Base-by-base conservation (phyloP, 2,329 filamentous ascomycete species). In the Fusarium goolgardi region DNA sequence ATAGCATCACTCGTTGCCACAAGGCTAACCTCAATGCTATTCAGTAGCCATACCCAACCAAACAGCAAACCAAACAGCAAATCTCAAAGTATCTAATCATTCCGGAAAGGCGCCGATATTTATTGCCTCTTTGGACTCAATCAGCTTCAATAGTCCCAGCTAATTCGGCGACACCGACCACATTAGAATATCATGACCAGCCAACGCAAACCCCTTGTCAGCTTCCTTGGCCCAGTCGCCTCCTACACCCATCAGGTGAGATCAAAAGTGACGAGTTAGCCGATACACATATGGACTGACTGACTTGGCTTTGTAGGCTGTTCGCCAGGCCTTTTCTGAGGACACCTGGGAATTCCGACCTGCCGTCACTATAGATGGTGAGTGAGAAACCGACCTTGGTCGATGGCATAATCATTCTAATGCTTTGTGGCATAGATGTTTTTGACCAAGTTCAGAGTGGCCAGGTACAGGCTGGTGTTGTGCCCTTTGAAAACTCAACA, bases 401-500 rank as follows among this genome's bases (percentile, higher is more conserved):
- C 27, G 18, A 29, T 43, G 39, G 27, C 23, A 20, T 61, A 27
- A 15, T 44, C 29, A 23, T 64, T 35, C 61, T 70, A 43, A 71
- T 56, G 8, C 23, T 43, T 37, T 41, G 23, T 53, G 55, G 39
- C 25, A 51, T 68, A 90, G 93, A 96, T 75, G 89, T 97, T 72
- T 97, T 97, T 78, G 84, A 89, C 51, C 85, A 89, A 18, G 91
- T 97, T 8, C 93, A 96, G 75, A 83, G 84, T 37, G 85, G 87
- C 59, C 76, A 81, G 44, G 88, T 87, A 1, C 80, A 85, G 53
- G 90, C 90, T 58, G 96, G 94, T 70, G 91, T 98, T 32, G 91
- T 97, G 3, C 96, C 96, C 9, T 94, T 97, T 79, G 95, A 98
- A 77, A 99, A 99, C 82, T 96, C 92, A 40, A 95, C 93, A 76